phyloP scores from a whole-genome alignment of 2,329 filamentous ascomycete genomes.

The Bisporella sp. region DNA sequence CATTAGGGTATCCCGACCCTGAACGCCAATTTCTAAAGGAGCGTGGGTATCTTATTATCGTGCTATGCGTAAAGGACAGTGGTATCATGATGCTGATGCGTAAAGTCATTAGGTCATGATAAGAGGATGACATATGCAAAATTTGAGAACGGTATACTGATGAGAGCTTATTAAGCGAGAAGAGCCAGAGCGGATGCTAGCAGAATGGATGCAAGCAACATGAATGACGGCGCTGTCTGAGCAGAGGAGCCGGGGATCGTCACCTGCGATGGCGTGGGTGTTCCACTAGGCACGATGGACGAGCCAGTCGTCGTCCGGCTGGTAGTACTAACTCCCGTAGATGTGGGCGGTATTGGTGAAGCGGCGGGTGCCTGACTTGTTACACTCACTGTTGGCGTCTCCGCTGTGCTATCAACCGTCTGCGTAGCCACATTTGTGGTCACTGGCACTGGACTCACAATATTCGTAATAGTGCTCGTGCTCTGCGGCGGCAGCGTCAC shows the following conservation, averaged over 20 bases:
- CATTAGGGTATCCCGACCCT: too few relatives aligned
- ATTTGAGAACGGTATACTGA: not conserved
- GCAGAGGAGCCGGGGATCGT: too few relatives aligned
- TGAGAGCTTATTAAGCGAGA: not conserved
- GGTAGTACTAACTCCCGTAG: too few relatives aligned
- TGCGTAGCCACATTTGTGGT: too few relatives aligned
- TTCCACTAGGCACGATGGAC: too few relatives aligned
- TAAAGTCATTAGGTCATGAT: not conserved
- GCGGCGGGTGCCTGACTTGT: too few relatives aligned
- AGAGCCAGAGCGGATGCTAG: not conserved
- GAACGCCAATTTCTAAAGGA: not conserved
- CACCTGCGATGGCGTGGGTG: too few relatives aligned
- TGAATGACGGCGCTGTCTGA: too few relatives aligned
- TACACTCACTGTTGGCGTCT: too few relatives aligned
- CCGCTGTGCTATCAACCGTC: too few relatives aligned
- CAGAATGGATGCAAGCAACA: not conserved
- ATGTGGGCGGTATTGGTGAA: too few relatives aligned
- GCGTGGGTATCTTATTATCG: not conserved
- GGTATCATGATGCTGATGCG: not conserved
- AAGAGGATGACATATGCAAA: not conserved
- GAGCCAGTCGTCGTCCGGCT: too few relatives aligned
- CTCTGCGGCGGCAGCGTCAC: constrained; percentile 5
- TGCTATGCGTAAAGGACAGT: not conserved
- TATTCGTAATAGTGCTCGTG: not conserved
- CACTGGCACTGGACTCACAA: not conserved